phyloP scores from a whole-genome alignment of 345 rosid genomes.

The Heritiera fomes region DNA sequence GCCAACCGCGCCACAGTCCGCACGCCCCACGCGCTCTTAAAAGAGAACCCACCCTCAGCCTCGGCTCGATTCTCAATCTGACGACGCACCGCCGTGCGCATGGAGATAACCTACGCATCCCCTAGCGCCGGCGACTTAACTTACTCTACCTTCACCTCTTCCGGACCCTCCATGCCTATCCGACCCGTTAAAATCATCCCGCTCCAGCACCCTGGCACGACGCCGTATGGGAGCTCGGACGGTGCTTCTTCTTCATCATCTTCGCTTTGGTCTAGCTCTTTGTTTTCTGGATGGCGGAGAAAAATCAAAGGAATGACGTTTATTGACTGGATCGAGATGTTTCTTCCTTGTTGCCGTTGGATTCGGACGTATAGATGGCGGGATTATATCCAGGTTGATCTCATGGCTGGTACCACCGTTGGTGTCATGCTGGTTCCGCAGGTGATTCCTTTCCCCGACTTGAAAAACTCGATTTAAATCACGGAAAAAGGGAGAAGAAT shows the following conservation, averaged over 20 bases:
- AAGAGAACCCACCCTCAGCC: not conserved
- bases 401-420: constrained; percentile 91
- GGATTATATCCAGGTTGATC: constrained; percentile 78
- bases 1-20: not conserved
- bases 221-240: constrained; percentile 34
- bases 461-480: not conserved
- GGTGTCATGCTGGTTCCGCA: constrained; percentile 99
- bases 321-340: constrained; percentile 56
- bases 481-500: not conserved
- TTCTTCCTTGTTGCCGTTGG: constrained; percentile 89
- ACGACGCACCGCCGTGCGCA: constrained; percentile 25
- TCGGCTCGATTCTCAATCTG: not conserved
- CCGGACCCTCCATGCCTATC: constrained; percentile 39
- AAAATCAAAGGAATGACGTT: constrained; percentile 55
- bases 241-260: constrained; percentile 1
- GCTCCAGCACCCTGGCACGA: constrained; percentile 62
- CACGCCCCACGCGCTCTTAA: not conserved
- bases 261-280: constrained; percentile 29
- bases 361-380: constrained; percentile 77
- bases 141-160: constrained; percentile 6
- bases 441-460: constrained; percentile 45
- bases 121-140: constrained; percentile 43
- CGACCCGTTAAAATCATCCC: constrained; percentile 80
- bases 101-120: constrained; percentile 69
- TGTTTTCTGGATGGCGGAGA: constrained; percentile 44